Conservation (phyloP, 257 asterid species). For the Voacanga thouarsii region DNA sequence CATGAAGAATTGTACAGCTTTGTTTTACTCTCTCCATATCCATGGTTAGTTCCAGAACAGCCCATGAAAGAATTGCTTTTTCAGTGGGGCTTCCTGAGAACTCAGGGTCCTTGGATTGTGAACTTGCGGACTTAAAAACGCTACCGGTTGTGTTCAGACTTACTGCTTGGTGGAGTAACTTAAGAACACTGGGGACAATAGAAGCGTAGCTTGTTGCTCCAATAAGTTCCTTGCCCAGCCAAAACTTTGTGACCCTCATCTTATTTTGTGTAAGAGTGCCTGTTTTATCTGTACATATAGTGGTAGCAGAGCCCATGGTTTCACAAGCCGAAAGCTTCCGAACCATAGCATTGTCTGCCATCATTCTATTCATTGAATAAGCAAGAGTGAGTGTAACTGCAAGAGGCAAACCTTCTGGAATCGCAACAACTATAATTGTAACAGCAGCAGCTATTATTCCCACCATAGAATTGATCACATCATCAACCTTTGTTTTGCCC, state of each 20-base stretch:
- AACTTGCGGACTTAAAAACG: slow-evolving; percentile 16
- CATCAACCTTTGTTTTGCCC: slow-evolving; percentile 29
- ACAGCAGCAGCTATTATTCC: slow-evolving; percentile 42
- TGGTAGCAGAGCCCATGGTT: slow-evolving; percentile 56
- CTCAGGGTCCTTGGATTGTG: slow-evolving; percentile 28
- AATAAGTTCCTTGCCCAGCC: slow-evolving; percentile 28
- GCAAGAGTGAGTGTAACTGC: slow-evolving; percentile 58
- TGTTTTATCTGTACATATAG: slow-evolving; percentile 47
- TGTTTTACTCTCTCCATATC: slow-evolving; percentile 47
- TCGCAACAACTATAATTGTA: slow-evolving; percentile 49
- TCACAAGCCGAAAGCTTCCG: slow-evolving; percentile 56
- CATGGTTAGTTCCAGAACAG: slow-evolving; percentile 45
- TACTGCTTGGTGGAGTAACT: slow-evolving; percentile 41
- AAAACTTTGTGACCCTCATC: slow-evolving; percentile 45
- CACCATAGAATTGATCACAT: slow-evolving; percentile 42
- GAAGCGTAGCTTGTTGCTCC: slow-evolving; percentile 6
- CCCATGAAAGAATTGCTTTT: slow-evolving; percentile 82
- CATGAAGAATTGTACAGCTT: slow-evolving; percentile 33
- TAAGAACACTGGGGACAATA: slow-evolving; percentile 22
- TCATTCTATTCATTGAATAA: slow-evolving; percentile 54
- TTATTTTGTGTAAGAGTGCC: slow-evolving; percentile 47
- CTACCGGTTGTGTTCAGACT: slow-evolving; percentile 51
- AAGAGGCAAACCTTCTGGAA: slow-evolving; percentile 57
- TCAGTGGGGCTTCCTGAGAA: slow-evolving; percentile 90
- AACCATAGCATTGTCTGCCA: slow-evolving; percentile 56